phyloP scores from a whole-genome alignment of 1,284 basidiomycete species.

The Ganoderma lingzhi region DNA sequence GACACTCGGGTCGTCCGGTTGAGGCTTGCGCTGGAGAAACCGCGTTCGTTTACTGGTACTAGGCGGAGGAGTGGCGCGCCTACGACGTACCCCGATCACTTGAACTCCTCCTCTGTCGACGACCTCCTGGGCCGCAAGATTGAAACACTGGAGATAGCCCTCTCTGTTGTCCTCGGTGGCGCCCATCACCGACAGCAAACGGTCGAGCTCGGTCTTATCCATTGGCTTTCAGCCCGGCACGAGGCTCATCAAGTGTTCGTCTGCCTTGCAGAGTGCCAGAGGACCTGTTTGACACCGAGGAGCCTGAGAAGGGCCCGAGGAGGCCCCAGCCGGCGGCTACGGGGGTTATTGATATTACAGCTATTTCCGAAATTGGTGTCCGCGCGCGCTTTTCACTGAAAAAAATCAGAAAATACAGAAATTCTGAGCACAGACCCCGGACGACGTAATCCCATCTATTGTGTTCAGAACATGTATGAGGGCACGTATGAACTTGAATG shows the following conservation, averaged over 20 bases:
- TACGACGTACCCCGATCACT: neutral
- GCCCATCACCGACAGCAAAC: neutral
- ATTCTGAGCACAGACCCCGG: no score
- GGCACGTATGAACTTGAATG: no score
- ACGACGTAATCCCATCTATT: no score
- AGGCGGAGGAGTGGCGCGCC: no score
- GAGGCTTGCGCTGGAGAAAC: constrained; percentile 4
- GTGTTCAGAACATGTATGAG: no score
- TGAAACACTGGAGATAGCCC: neutral
- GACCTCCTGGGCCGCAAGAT: neutral
- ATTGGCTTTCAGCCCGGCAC: neutral
- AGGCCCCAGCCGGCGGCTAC: no score
- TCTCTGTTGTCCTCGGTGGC: neutral
- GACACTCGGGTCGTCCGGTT: constrained; percentile 1
- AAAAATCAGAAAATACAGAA: no score
- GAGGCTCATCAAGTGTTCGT: neutral
- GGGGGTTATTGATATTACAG: neutral
- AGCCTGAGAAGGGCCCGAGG: neutral
- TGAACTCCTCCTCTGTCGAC: neutral
- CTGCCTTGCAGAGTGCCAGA: neutral
- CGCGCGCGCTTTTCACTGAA: no score
- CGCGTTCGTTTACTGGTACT: neutral
- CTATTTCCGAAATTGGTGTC: no score
- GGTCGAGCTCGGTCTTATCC: neutral
- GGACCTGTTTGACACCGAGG: neutral